Base-by-base conservation (phyloP, 2,329 filamentous ascomycete species). In the Fusarium concolor region DNA sequence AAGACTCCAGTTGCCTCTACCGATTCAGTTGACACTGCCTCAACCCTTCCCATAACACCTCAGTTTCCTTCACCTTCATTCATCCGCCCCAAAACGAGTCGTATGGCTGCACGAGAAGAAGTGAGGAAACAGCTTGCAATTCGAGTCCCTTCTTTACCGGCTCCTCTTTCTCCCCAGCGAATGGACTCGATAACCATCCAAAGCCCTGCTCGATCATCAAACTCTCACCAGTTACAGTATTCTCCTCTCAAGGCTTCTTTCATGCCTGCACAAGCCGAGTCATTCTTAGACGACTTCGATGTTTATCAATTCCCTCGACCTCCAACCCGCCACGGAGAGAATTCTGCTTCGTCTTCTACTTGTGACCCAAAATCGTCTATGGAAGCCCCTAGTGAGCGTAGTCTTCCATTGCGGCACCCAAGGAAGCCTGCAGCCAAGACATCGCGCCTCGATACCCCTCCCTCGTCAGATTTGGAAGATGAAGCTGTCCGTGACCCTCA, bases 41-140 rank as follows among this genome's bases (percentile, higher is more conserved):
- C 59, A 28, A 50, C 62, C 17, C 68, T 68, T 29, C 55, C 74
- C 10, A 51, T 73, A 24, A 78, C 75, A 50, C 79, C 78, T 50
- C 76, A 79, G 49, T 87, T 86, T 64, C 85, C 85, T 6, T 80
- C 80, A 20, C 81, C 85, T 9, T 85, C 85, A 2, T 89, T 86
- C 67, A 85, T 89, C 64, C 81, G 84, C 44, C 87, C 87, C 26
- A 87, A 80, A 37, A 80, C 82, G 17, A 80, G 79, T 55, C 82
- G 84, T 24, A 89, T 89, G 87, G 77, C 82, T 45, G 86, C 87
- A n/a, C 81, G 87, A 46, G 83, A 87, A 46, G 85, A 85, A 71
- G 69, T 78, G 18, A 74, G 76, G 31, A 65, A 76, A 31, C 75
- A 78, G 44, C 67, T 74, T 24, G 47, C 68, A 33, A 60, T 68